Evolutionary conservation across 768 basidiomycete species (phyloP).

Genomic region (Collybiopsis confluens): DNA sequence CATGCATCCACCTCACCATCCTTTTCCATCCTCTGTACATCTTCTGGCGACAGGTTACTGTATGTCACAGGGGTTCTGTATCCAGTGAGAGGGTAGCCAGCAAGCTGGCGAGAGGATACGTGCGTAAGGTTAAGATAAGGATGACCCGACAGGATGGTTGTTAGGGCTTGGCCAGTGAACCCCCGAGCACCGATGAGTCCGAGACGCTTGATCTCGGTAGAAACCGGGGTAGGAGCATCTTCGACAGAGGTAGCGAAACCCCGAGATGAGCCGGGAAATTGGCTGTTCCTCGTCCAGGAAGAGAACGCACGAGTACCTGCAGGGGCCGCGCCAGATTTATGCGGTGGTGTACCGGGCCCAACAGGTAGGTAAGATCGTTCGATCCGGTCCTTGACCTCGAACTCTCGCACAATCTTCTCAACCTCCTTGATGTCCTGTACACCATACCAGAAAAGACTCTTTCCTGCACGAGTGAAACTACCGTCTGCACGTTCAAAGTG

Average conservation of each 20-base stretch:
- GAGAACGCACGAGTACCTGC: constrained; percentile 46
- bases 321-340: constrained; percentile 27
- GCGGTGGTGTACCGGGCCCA: constrained; percentile 63
- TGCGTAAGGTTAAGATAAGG: constrained; percentile 88
- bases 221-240: constrained; percentile 27
- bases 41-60: constrained; percentile 70
- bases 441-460: constrained; percentile 97
- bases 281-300: constrained; percentile 40
- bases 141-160: constrained; percentile 81
- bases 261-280: constrained; percentile 45
- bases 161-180: constrained; percentile 91
- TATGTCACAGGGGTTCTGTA: constrained; percentile 80
- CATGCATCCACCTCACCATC: constrained; percentile 92
- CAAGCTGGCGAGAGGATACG: constrained; percentile 94
- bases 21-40: constrained; percentile 88
- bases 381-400: constrained; percentile 78
- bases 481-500: constrained; percentile 99
- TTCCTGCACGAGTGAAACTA: constrained; percentile 91
- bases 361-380: constrained; percentile 89
- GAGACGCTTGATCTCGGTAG: constrained; percentile 79
- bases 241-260: constrained; percentile 76
- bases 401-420: constrained; percentile 72
- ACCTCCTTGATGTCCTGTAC: constrained; percentile 89
- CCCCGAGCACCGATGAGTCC: constrained; percentile 95
- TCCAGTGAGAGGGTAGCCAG: constrained; percentile 70